Conservation (phyloP, 768 basidiomycete species). For the Mycena sanguinolenta region DNA sequence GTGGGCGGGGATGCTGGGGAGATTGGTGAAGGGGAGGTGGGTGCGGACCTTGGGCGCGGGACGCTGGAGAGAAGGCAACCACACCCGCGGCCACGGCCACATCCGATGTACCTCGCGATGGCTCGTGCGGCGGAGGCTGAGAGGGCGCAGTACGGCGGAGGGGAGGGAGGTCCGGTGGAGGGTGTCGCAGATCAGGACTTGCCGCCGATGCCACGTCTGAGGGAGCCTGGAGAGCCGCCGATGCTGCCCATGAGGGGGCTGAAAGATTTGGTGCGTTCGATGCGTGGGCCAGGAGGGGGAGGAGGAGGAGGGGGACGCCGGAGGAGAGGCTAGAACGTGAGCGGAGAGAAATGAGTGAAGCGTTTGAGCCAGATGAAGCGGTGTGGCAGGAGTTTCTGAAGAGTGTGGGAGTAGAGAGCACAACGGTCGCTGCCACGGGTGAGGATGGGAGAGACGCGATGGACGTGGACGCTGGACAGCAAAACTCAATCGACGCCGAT, state of each 20-base stretch:
- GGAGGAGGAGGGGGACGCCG: conserved; percentile 13
- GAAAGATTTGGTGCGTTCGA: conserved; percentile 23
- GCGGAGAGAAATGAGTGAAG: conserved; percentile 23
- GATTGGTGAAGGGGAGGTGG: not conserved
- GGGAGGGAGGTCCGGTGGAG: not conserved
- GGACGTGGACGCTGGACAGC: conserved; percentile 23
- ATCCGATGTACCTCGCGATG: conserved; percentile 36
- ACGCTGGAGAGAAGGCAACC: conserved; percentile 34
- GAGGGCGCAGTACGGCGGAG: not conserved
- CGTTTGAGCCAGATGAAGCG: conserved; percentile 35
- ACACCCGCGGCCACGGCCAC: conserved; percentile 30
- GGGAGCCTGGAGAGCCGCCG: conserved; percentile 22
- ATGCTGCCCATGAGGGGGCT: conserved; percentile 34
- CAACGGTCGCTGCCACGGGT: not conserved
- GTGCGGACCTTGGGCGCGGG: conserved; percentile 14
- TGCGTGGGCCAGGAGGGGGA: conserved; percentile 8
- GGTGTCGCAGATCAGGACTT: conserved; percentile 8
- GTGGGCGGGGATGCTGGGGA: not conserved
- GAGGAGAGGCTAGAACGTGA: conserved; percentile 18
- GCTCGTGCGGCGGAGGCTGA: conserved; percentile 20
- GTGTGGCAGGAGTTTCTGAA: conserved; percentile 39
- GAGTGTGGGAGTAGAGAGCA: conserved; percentile 35
- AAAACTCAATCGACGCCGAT: not conserved
- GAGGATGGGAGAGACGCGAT: conserved; percentile 18
- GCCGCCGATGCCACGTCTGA: conserved; percentile 21